A percentile compares a stretch with the other conserved stretches of the same genome.
Evolutionary conservation across 495 filamentous ascomycete species (phyloP).

Genomic region (Thozetella sp.): DNA sequence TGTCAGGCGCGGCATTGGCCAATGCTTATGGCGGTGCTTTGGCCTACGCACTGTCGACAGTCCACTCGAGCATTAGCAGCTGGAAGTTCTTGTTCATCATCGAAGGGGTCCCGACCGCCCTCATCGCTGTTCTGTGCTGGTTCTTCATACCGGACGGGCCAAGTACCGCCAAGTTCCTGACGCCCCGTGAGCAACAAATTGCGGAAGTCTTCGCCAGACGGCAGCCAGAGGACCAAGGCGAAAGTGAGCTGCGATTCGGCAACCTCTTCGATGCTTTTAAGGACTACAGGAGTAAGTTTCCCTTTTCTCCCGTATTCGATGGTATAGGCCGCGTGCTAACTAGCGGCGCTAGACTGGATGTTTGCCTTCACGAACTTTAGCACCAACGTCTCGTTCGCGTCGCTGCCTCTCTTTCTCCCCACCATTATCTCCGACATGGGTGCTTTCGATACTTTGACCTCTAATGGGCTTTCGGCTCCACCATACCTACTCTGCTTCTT

Average conservation of each 20-base stretch:
- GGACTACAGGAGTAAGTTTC: neutral
- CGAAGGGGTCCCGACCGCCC: constrained; percentile 70
- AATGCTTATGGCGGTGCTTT: constrained; percentile 56
- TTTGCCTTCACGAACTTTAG: constrained; percentile 43
- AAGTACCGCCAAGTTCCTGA: constrained; percentile 66
- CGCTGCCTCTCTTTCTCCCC: constrained; percentile 78
- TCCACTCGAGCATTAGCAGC: constrained; percentile 62
- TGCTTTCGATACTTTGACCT: constrained; percentile 60
- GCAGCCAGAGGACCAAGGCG: constrained; percentile 55
- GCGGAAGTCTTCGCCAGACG: constrained; percentile 61
- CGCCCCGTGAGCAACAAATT: constrained; percentile 66
- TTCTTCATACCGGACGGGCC: constrained; percentile 72
- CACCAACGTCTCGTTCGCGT: constrained; percentile 65
- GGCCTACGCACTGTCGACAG: constrained; percentile 71
- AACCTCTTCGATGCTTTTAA: neutral
- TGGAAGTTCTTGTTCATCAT: constrained; percentile 81
- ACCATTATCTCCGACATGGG: constrained; percentile 80
- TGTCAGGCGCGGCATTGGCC: constrained; percentile 73
- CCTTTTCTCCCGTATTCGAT: constrained; percentile 43
- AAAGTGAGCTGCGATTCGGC: constrained; percentile 20
- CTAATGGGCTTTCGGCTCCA: constrained; percentile 78
- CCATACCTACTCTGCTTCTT: constrained; percentile 74
- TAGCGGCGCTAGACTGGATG: constrained; percentile 48
- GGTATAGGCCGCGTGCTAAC: constrained; percentile 59
- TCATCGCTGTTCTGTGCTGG: constrained; percentile 62